Evolutionary conservation across 2,329 filamentous ascomycete species (phyloP), one percentile per base, ranked within the genome.

Genomic region (Elsinoe perseae): DNA sequence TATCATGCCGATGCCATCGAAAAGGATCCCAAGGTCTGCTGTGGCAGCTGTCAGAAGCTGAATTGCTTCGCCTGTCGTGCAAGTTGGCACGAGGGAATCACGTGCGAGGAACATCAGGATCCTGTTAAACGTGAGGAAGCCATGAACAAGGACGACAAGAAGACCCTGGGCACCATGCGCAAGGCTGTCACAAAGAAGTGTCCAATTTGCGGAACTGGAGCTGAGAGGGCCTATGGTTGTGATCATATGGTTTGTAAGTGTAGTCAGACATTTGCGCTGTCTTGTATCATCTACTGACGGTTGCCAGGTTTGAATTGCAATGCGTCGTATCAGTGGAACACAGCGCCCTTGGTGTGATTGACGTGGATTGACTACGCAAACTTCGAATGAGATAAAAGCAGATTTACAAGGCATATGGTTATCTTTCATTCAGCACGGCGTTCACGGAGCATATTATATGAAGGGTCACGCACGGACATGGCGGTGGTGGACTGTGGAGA

Each of bases 161-260:
- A 57, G 32, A 42, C 46, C 9, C 20, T 52, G 12, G 38, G 21
- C 20, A 40, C 50, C 16, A 56, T 59, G 57, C 54, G 50, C 32
- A 54, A 46, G 25, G 28, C 42, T 12, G 25, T 46, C 20, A 59
- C 57, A 2, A 56, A 56, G 54, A 52, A 27, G 18, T 59, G 57
- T 23, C 57, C 57, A 5, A 36, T 44, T 20, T 59, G 57, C 20
- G 48, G 48, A 7, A 10, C 20, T 20, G 57, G 54, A 5, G 42
- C 52, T 2, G 38, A 54, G 23, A 53, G 30, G 46, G 21, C 52
- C 12, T 16, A 28, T 16, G 57, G 57, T 20, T 59, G 57, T 25
- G 30, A 56, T 20, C 46, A 56, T 18, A 56, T 59, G 54, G 20
- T 36, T 16, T 59, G 57, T 59, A 21, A 56, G 57, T 53, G n/a